Evolutionary conservation across 306 rosid species (phyloP).

Genomic region (Medicago ruthenica): DNA sequence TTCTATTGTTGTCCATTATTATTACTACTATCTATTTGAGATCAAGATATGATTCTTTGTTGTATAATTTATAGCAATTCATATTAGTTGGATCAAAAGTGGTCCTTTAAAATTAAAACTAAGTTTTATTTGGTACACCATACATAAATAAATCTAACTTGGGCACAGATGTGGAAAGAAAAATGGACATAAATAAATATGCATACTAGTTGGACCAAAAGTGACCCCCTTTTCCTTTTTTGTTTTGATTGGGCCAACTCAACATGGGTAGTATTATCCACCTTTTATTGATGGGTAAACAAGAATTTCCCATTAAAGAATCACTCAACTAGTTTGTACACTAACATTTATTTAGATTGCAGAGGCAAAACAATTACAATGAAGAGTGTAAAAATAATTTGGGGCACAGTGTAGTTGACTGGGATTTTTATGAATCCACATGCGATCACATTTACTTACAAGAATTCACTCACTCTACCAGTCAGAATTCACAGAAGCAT

Average conservation of each 20-base stretch:
- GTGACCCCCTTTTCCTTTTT: slow-evolving; percentile 39
- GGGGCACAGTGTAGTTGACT: slow-evolving; percentile 65
- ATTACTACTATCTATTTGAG: background rate
- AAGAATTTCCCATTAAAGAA: too few species aligned
- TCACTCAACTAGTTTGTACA: slow-evolving; percentile 13
- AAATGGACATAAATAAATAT: slow-evolving; percentile 33
- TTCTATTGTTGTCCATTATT: background rate
- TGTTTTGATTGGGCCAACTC: too few species aligned
- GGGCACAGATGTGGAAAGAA: slow-evolving; percentile 39
- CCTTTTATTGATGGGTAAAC: too few species aligned
- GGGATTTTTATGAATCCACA: slow-evolving; percentile 70
- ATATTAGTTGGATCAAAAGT: background rate
- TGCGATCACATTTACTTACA: slow-evolving; percentile 73
- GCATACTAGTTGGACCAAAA: background rate
- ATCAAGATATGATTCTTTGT: background rate
- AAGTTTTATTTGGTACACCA: background rate
- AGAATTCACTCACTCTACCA: slow-evolving; percentile 45
- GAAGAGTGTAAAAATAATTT: slow-evolving; percentile 51
- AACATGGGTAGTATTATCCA: too few species aligned
- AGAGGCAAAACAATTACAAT: slow-evolving; percentile 34
- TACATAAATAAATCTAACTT: background rate
- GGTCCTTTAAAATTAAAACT: slow-evolving; percentile 1
- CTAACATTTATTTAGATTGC: slow-evolving; percentile 32
- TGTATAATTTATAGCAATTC: background rate
- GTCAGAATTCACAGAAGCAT: slow-evolving; percentile 62